These are phyloP conservation scores for Hypoxylon sp. DNA, from an alignment of 2,329 filamentous ascomycete genomes.

Conservation along the genomic window DNA sequence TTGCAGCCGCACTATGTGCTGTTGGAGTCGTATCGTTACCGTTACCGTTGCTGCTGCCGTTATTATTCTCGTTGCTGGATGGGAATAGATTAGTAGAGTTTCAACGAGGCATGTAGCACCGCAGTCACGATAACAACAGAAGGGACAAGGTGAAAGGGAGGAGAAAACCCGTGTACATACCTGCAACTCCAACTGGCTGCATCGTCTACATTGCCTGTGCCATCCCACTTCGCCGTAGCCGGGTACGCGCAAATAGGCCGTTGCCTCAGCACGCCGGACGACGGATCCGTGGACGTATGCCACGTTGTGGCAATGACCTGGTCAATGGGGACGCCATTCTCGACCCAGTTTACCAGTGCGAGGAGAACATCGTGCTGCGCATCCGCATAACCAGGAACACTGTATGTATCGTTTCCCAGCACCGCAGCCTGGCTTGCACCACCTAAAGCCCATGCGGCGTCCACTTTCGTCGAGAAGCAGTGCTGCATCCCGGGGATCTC, in stretches of 20 bases:
- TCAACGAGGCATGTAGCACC: background rate
- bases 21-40: background rate
- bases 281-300: slow-evolving; percentile 45
- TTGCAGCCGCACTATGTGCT: slow-evolving; percentile 17
- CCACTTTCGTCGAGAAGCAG: slow-evolving; percentile 55
- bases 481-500: slow-evolving; percentile 66
- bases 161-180: slow-evolving; percentile 40
- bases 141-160: background rate
- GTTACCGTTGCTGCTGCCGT: background rate
- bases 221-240: slow-evolving; percentile 54
- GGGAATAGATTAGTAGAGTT: slow-evolving; percentile 9
- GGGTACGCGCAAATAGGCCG: slow-evolving; percentile 62
- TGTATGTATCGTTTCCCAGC: slow-evolving; percentile 51
- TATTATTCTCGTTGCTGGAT: background rate
- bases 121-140: background rate
- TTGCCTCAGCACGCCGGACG: slow-evolving; percentile 58
- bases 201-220: slow-evolving; percentile 51
- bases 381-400: slow-evolving; percentile 55
- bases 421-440: slow-evolving; percentile 49
- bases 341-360: slow-evolving; percentile 57
- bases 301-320: slow-evolving; percentile 55
- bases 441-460: slow-evolving; percentile 59
- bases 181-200: slow-evolving; percentile 55
- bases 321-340: slow-evolving; percentile 52
- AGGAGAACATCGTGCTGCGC: slow-evolving; percentile 56